Conservation (phyloP, 2,329 filamentous ascomycete genomes). For the Cyphellophora europaea region DNA sequence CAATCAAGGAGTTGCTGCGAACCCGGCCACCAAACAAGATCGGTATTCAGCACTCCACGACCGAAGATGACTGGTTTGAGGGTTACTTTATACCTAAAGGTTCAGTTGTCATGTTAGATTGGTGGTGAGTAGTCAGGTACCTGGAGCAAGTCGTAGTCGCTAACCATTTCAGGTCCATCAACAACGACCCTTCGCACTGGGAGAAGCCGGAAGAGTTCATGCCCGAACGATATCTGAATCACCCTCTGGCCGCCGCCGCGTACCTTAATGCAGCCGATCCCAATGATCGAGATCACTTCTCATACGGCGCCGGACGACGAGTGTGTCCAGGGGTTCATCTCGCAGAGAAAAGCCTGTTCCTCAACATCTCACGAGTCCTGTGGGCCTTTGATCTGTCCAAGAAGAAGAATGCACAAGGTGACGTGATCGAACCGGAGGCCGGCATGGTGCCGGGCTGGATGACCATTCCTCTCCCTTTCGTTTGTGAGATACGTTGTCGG, state of each 20-base stretch:
- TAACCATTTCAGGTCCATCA: constrained; percentile 13
- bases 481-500: constrained; percentile 8
- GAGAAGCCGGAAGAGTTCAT: constrained; percentile 10
- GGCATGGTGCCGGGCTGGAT: constrained; percentile 13
- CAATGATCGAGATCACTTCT: constrained; percentile 20
- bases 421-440: constrained; percentile 8
- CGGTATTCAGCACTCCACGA: constrained; percentile 19
- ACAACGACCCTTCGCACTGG: constrained; percentile 16
- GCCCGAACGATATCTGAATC: constrained; percentile 12
- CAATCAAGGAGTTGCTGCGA: constrained; percentile 18
- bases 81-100: constrained; percentile 18
- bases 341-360: constrained; percentile 23
- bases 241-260: constrained; percentile 23
- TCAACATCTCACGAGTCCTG: constrained; percentile 21
- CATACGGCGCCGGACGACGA: constrained; percentile 23
- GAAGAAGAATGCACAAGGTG: neutral
- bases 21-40: constrained; percentile 39
- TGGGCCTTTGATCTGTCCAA: constrained; percentile 22
- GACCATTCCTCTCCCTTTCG: constrained; percentile 12
- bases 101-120: constrained; percentile 27
- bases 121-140: constrained; percentile 30
- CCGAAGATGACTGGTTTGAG: constrained; percentile 17
- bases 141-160: neutral
- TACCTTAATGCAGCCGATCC: constrained; percentile 25
- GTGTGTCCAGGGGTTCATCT: constrained; percentile 25